Evolutionary conservation across 441 rosid genomes (phyloP).

Genomic region (Erysimum cheiri): DNA sequence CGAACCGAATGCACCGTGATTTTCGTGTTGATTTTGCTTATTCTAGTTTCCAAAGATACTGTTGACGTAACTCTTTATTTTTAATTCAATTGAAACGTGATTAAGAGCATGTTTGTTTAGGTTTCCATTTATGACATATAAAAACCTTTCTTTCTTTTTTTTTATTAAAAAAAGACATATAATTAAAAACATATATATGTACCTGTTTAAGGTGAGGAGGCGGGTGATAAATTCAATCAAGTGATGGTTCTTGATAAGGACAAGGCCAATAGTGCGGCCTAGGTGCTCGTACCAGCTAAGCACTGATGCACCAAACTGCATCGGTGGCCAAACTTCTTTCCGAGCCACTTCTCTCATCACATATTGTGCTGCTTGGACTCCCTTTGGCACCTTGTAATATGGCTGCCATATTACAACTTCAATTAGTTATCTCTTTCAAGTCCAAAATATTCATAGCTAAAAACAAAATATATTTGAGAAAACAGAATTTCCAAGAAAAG

Average conservation of each 20-base stretch:
- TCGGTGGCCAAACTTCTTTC: slow-evolving; percentile 79
- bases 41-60: not conserved
- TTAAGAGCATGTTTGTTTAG: not conserved
- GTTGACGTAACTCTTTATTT: slow-evolving; percentile 6
- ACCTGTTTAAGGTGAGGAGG: slow-evolving; percentile 83
- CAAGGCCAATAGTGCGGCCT: slow-evolving; percentile 70
- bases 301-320: slow-evolving; percentile 82
- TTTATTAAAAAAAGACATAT: too few relatives aligned
- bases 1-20: slow-evolving; percentile 20
- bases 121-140: not conserved
- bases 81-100: not conserved
- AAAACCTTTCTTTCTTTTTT: too few relatives aligned
- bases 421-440: not conserved
- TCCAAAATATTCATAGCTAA: not conserved
- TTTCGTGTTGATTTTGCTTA: slow-evolving; percentile 17
- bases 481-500: not conserved
- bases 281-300: slow-evolving; percentile 93
- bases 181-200: slow-evolving; percentile 15
- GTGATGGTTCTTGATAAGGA: slow-evolving; percentile 80
- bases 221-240: slow-evolving; percentile 73
- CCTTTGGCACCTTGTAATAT: slow-evolving; percentile 76
- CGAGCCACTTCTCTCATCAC: slow-evolving; percentile 85
- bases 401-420: slow-evolving; percentile 59
- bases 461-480: not conserved
- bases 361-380: slow-evolving; percentile 70